Percentiles rank a stretch among this genome's conserved stretches.
phyloP scores from a whole-genome alignment of 495 filamentous ascomycete species.

The Hypomontagnella submonticulosa region DNA sequence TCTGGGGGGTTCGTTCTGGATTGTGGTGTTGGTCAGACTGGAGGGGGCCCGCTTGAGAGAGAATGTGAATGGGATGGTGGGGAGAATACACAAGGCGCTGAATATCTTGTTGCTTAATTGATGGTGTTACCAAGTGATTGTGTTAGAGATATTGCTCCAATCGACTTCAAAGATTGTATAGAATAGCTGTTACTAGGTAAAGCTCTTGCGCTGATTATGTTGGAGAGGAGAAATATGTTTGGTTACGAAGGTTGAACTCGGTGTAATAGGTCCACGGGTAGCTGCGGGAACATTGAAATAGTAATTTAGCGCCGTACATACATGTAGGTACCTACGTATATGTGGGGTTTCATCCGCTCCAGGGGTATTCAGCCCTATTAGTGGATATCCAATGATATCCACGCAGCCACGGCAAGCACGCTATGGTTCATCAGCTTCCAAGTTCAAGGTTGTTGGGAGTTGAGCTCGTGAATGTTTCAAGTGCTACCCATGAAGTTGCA shows the following conservation, averaged over 20 bases:
- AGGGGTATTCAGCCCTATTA: conserved; percentile 24
- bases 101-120: background rate
- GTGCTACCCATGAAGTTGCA: too few species aligned
- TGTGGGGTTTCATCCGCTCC: conserved; percentile 7
- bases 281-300: conserved; percentile 25
- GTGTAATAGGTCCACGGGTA: background rate
- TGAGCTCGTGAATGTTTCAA: too few species aligned
- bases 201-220: background rate
- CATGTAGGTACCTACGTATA: background rate
- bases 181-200: background rate
- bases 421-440: too few species aligned
- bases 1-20: background rate
- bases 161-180: background rate
- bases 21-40: background rate
- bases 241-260: background rate
- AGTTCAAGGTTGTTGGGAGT: too few species aligned
- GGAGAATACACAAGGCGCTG: background rate
- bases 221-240: background rate
- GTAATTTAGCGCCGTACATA: conserved; percentile 9
- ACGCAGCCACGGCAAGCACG: background rate
- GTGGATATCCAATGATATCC: conserved; percentile 9
- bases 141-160: background rate
- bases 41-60: background rate
- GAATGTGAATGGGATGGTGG: background rate
- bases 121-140: conserved; percentile 8